These are phyloP conservation scores for Stromatinia cepivora DNA, from an alignment of 2,329 filamentous ascomycete species.

Conservation along the genomic window DNA sequence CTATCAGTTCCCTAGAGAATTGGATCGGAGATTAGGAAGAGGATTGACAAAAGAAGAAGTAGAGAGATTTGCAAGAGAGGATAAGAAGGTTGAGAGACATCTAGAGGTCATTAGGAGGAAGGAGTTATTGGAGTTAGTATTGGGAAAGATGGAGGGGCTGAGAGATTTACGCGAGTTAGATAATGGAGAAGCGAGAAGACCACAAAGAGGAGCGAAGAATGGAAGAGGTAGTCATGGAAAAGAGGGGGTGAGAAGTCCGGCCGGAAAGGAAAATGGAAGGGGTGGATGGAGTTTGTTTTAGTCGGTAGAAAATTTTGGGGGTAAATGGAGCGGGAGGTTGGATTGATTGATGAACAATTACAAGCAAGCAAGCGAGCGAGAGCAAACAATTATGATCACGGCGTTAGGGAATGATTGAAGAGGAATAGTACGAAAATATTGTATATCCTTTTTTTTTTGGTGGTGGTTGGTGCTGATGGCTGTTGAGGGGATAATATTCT, in stretches of 20 bases:
- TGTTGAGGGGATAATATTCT: slow-evolving; percentile 1
- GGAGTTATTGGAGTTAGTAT: slow-evolving; percentile 85
- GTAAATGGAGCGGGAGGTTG: not conserved
- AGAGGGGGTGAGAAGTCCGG: slow-evolving; percentile 24
- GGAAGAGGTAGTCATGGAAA: slow-evolving; percentile 23
- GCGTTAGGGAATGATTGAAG: slow-evolving; percentile 14
- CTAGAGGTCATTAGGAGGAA: slow-evolving; percentile 91
- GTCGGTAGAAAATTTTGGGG: not conserved
- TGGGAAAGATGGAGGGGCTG: slow-evolving; percentile 94
- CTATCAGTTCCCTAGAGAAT: slow-evolving; percentile 92
- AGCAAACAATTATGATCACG: not conserved
- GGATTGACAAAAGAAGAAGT: slow-evolving; percentile 77
- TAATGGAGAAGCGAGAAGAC: slow-evolving; percentile 50
- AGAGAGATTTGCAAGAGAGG: slow-evolving; percentile 88
- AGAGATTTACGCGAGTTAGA: slow-evolving; percentile 67
- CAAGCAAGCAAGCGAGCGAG: slow-evolving; percentile 2
- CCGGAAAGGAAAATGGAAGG: slow-evolving; percentile 12
- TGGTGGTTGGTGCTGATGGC: not conserved
- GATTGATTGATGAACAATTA: slow-evolving; percentile 4
- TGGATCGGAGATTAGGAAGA: slow-evolving; percentile 82
- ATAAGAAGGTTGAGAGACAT: slow-evolving; percentile 84
- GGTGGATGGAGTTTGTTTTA: slow-evolving; percentile 24
- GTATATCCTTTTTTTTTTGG: slow-evolving; percentile 1
- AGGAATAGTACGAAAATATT: slow-evolving; percentile 15
- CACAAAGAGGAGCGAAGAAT: slow-evolving; percentile 27